phyloP scores from a whole-genome alignment of 805 yeast species.

The Zygosaccharomyces rouxii region DNA sequence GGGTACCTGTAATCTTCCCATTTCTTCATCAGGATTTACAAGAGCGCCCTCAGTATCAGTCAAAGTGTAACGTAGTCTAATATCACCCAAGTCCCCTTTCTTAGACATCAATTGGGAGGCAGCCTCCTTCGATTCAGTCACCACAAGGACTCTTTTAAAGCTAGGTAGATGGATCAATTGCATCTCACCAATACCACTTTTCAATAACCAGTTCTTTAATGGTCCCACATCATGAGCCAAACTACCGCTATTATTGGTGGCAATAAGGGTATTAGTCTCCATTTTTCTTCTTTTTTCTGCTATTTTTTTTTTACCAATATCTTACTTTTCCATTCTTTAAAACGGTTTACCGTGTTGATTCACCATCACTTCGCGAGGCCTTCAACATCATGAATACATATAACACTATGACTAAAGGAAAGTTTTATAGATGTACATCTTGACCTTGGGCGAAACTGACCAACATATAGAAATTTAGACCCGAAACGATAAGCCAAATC shows the following conservation, averaged over 20 bases:
- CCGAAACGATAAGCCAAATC: conserved; percentile 67
- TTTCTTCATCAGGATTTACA: background rate
- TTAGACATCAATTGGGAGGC: background rate
- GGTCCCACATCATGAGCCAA: conserved; percentile 11
- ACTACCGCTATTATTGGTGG: conserved; percentile 15
- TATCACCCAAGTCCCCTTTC: background rate
- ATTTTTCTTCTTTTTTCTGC: background rate
- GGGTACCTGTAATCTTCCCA: conserved; percentile 29
- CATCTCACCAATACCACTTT: conserved; percentile 17
- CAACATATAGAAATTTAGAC: conserved; percentile 62
- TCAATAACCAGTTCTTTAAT: conserved; percentile 21
- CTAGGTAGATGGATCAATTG: conserved; percentile 23
- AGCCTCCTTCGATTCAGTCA: conserved; percentile 2
- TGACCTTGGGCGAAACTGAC: conserved; percentile 46
- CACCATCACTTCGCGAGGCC: background rate
- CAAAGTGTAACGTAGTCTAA: background rate
- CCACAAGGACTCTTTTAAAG: conserved; percentile 21
- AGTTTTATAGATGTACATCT: conserved; percentile 35
- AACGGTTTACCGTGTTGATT: background rate
- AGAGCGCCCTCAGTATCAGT: conserved; percentile 2
- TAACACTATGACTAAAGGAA: background rate
- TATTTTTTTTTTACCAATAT: too few species aligned
- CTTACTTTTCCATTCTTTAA: background rate
- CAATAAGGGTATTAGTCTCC: conserved; percentile 27
- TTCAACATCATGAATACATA: background rate